Evolutionary conservation across 2,329 filamentous ascomycete species (phyloP), one percentile per base, ranked within the genome.

Genomic region (Lachnellula subtilissima): DNA sequence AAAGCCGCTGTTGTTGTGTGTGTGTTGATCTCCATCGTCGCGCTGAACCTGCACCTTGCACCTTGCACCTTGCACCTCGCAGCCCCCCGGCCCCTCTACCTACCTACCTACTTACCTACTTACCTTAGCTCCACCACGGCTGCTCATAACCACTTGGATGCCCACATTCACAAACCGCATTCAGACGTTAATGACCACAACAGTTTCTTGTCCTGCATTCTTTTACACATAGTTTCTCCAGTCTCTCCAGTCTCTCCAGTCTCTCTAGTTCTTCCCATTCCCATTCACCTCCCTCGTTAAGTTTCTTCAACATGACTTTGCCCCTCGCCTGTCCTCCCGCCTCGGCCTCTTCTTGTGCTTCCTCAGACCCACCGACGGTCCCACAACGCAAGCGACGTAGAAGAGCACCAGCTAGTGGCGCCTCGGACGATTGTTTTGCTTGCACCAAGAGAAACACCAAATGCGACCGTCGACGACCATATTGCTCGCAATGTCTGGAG

Each of bases 401-500:
- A 81, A 85, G 92, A 75, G 89, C 92, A 19, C 88, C 91, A 19
- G 87, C 90, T 51, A 92, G 89, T 61, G 93, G 93, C 68, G 93
- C 93, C 57, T 85, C 89, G 47, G 91, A 96, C 72, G 93, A 97
- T 74, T 99, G 93, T 81, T 97, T 97, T 72, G 86, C 91, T 45
- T 99, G 93, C 76, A 83, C 86, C 64, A 94, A 91, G 75, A 84
- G 88, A 69, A 86, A 85, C 66, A 80, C 87, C 61, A 89, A 90
- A 73, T 99, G 93, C 76, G 93, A 97, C 74, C 86, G 93, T 65
- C 85, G 91, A 70, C 83, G 93, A 67, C 93, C 93, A 8, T 97
- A 97, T 75, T 97, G 94, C 76, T 91, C 91, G 46, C 92, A 91
- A 74, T 99, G 93, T 73, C 82, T 97, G 61, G 90, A 96, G 65